Base-by-base conservation (phyloP, 306 rosid genomes). In the Begonia fuchsioides region DNA sequence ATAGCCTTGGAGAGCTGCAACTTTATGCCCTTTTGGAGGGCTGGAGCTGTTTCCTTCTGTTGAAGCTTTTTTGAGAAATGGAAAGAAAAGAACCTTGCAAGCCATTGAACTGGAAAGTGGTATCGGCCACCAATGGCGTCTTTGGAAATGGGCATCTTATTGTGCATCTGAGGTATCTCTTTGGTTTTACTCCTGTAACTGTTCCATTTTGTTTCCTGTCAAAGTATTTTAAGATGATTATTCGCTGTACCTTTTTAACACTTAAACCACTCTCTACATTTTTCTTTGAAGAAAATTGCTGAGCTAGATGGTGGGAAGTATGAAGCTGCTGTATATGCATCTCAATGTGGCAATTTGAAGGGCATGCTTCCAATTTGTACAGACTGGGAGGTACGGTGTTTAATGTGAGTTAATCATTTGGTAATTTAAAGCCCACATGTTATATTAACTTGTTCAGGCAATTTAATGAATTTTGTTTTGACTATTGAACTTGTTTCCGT, bases 81-180 rank as follows among this genome's bases (percentile, higher is more conserved):
- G 85, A 58, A 85, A 71, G 75, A 68, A 67, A 56, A 85, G 96
- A 78, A 77, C 84, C 63, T 64, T 85, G 69, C 98, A 85, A 66
- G 98, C 98, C 50, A 74, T 90, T 57, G 98, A 90, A 68, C 72
- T 90, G 63, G 96, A 90, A 71, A 90, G 83, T 75, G 95, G 94
- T 56, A 77, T 77, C 52, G 87, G 87, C 68, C 92, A 85, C 72
- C 98, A 85, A 62, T 82, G 93, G 92, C 87, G 69, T 64, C 93
- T 90, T 39, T 90, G 98, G 98, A 85, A 82, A 82, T 90, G 98
- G 98, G 93, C 98, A 48, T 79, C 94, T 52, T 90, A 77, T 72
- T 85, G 92, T 60, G 87, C 98, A 44, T 90, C 98, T 16, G 95
- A 90, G 98, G 95, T 90, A 72, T 11, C 17, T 10, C 47, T 56